phyloP scores from a whole-genome alignment of 2,329 filamentous ascomycete species.

The Leptosphaerulina australis region DNA sequence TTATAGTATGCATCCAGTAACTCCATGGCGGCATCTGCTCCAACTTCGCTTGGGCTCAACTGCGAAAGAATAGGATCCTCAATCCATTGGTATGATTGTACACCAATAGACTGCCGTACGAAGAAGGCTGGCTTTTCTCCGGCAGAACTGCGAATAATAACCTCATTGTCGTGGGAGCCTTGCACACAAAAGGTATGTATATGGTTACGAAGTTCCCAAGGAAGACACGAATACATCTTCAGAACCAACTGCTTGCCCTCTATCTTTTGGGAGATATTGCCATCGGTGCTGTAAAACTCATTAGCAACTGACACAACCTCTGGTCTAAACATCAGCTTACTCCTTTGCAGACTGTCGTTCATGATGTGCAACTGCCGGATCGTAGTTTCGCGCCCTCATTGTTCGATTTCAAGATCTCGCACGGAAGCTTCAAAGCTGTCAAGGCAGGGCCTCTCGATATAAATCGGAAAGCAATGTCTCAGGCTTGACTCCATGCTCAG shows the following conservation, averaged over 20 bases:
- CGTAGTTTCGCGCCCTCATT: background rate
- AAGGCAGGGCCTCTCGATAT: background rate
- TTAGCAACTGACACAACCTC: background rate
- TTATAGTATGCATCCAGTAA: constrained; percentile 29
- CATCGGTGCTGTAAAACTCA: background rate
- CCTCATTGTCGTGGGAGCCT: constrained; percentile 27
- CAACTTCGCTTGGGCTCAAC: constrained; percentile 6
- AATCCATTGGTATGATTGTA: constrained; percentile 26
- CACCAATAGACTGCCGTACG: constrained; percentile 19
- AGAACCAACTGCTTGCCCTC: background rate
- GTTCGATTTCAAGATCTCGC: background rate
- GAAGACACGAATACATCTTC: constrained; percentile 18
- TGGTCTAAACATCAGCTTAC: background rate
- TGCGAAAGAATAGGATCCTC: constrained; percentile 22
- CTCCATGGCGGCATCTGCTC: constrained; percentile 16
- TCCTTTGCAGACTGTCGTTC: background rate
- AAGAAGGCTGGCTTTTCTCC: constrained; percentile 10
- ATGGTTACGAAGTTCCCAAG: constrained; percentile 29
- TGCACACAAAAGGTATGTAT: constrained; percentile 28
- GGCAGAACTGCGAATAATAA: constrained; percentile 23
- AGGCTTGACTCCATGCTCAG: background rate
- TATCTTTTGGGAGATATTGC: background rate
- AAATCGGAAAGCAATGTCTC: background rate
- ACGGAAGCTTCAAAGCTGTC: background rate
- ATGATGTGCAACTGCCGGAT: background rate